Conservation (phyloP, 2,329 filamentous ascomycete genomes). For the Cordyceps javanica region DNA sequence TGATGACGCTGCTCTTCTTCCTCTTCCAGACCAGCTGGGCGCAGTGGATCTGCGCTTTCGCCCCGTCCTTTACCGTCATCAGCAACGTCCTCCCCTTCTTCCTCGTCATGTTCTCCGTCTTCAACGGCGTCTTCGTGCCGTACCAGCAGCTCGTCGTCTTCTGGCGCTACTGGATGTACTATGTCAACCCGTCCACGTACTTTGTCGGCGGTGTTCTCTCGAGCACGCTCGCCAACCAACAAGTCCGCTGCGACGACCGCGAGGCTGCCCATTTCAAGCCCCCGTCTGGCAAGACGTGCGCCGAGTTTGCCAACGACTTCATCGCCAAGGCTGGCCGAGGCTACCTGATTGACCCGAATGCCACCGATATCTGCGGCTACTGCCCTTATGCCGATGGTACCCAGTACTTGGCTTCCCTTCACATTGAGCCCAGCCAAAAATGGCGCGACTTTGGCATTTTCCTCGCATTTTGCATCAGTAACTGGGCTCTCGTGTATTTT, state of each 20-base stretch:
- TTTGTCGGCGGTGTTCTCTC: constrained; percentile 66
- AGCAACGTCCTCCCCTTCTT: constrained; percentile 73
- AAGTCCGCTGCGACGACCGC: constrained; percentile 40
- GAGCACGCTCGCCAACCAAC: constrained; percentile 48
- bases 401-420: constrained; percentile 57
- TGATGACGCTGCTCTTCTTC: constrained; percentile 75
- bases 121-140: constrained; percentile 71
- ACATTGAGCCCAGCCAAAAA: constrained; percentile 49
- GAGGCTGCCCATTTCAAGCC: constrained; percentile 46
- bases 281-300: constrained; percentile 59
- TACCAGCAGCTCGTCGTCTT: constrained; percentile 60
- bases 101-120: constrained; percentile 69
- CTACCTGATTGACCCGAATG: constrained; percentile 57
- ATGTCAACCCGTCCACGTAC: constrained; percentile 62
- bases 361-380: constrained; percentile 57
- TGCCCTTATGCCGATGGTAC: constrained; percentile 54
- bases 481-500: constrained; percentile 68
- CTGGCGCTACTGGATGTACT: constrained; percentile 68
- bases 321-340: constrained; percentile 42
- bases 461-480: constrained; percentile 62
- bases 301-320: constrained; percentile 56
- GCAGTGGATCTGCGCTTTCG: constrained; percentile 80
- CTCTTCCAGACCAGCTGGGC: constrained; percentile 71
- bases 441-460: constrained; percentile 69
- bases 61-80: constrained; percentile 72